These are phyloP conservation scores for Penicillium sp. DNA, from an alignment of 2,329 filamentous ascomycete species.

Conservation along the genomic window DNA sequence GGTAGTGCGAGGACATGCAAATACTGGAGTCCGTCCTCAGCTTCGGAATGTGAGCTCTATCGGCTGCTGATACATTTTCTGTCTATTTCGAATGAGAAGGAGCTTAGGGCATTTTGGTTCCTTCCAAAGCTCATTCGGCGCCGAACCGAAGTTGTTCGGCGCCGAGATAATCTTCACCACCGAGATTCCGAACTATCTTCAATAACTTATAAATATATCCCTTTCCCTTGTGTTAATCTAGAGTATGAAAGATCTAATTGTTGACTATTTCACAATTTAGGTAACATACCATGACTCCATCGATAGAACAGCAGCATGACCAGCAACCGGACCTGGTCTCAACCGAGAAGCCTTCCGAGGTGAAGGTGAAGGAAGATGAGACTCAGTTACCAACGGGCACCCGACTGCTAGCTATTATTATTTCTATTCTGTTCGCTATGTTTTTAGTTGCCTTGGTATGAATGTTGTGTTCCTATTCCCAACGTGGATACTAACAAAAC, in stretches of 20 bases:
- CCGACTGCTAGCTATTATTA: not conserved
- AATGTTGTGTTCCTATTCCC: not conserved
- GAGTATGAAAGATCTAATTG: not conserved
- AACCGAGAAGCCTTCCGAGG: conserved; percentile 1
- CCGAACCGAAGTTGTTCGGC: not conserved
- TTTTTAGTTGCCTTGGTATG: conserved; percentile 6
- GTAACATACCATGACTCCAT: not conserved
- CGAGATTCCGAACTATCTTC: not conserved
- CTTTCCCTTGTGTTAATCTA: not conserved
- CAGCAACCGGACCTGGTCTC: not conserved
- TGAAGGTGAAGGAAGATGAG: not conserved
- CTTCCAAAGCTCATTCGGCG: not conserved
- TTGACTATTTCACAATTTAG: not conserved
- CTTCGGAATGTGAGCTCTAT: not conserved
- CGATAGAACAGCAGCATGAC: not conserved
- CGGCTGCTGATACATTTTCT: not conserved
- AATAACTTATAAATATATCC: not conserved
- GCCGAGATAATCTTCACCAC: not conserved
- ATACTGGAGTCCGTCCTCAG: not conserved
- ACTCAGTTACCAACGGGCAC: not conserved
- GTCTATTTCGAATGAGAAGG: not conserved
- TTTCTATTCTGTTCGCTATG: conserved; percentile 8
- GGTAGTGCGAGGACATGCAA: too few relatives aligned
- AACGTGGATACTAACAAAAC: conserved; percentile 22
- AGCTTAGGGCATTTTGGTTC: not conserved